Evolutionary conservation across 768 basidiomycete species (phyloP).

Genomic region (Agaricus blazei): DNA sequence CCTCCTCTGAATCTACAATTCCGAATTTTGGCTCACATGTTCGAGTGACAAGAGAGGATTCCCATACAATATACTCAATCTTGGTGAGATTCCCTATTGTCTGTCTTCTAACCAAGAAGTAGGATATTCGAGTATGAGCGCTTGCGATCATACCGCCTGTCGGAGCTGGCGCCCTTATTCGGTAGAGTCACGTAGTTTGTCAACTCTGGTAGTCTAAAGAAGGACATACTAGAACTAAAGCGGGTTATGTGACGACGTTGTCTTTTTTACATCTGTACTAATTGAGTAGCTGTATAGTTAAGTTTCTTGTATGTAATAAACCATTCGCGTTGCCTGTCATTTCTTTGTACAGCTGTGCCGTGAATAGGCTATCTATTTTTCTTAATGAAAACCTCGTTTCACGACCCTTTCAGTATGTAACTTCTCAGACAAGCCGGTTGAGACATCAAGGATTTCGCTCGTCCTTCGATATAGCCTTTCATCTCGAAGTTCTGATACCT

Average conservation of each 20-base stretch:
- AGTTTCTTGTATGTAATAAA: not conserved
- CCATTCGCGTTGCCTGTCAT: not conserved
- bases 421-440: not conserved
- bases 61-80: conserved; percentile 71
- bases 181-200: conserved; percentile 75
- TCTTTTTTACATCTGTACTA: not conserved
- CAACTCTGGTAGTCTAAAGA: conserved; percentile 70
- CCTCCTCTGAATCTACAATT: conserved; percentile 34
- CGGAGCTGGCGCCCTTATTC: conserved; percentile 88
- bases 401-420: not conserved
- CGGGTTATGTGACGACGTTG: conserved; percentile 33
- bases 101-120: not conserved
- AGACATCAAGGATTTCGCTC: not conserved
- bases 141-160: conserved; percentile 90
- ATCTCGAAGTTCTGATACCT: too few species aligned
- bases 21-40: conserved; percentile 55
- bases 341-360: not conserved
- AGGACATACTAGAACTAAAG: conserved; percentile 78
- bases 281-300: not conserved
- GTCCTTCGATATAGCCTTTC: too few species aligned
- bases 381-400: not conserved
- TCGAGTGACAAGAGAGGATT: conserved; percentile 84
- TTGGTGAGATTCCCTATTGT: conserved; percentile 40
- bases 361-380: not conserved
- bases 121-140: conserved; percentile 57